Evolutionary conservation across 2,329 filamentous ascomycete genomes (phyloP).

Genomic region (Trichophyton mentagrophytes): DNA sequence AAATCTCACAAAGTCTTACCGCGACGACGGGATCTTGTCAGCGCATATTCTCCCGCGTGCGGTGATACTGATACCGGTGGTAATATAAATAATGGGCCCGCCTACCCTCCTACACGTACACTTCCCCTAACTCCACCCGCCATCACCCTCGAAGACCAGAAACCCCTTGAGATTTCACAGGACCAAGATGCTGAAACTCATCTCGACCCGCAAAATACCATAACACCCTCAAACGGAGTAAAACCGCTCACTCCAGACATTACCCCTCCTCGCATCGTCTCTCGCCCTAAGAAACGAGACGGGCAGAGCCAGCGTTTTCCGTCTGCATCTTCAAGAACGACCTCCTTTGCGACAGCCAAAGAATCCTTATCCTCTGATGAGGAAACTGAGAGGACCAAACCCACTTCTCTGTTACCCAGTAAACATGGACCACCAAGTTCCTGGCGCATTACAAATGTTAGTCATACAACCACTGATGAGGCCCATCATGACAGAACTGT

Average conservation of each 20-base stretch:
- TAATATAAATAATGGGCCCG: constrained; percentile 14
- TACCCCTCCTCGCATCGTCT: constrained; percentile 48
- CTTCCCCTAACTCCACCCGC: constrained; percentile 30
- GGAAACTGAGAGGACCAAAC: constrained; percentile 32
- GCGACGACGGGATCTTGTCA: constrained; percentile 21
- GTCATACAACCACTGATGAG: not conserved
- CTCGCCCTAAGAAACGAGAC: constrained; percentile 22
- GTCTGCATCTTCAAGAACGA: constrained; percentile 47
- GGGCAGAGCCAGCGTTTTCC: constrained; percentile 39
- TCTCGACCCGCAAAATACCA: constrained; percentile 16
- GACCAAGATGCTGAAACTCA: constrained; percentile 13
- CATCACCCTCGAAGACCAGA: constrained; percentile 17
- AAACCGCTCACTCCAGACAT: constrained; percentile 64
- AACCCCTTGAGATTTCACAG: constrained; percentile 16
- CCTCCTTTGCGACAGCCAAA: constrained; percentile 59
- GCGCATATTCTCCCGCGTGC: not conserved
- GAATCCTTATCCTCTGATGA: constrained; percentile 53
- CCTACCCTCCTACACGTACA: constrained; percentile 18
- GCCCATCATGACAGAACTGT: not conserved
- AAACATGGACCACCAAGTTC: constrained; percentile 14
- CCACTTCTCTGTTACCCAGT: constrained; percentile 14
- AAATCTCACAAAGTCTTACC: constrained; percentile 32
- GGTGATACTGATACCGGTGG: not conserved
- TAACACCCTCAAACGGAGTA: constrained; percentile 51
- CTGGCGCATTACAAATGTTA: constrained; percentile 4